These are phyloP conservation scores for Marchantia polymorpha DNA, from an alignment of 225 moss, liverwort and hornwort species.

Conservation along the genomic window DNA sequence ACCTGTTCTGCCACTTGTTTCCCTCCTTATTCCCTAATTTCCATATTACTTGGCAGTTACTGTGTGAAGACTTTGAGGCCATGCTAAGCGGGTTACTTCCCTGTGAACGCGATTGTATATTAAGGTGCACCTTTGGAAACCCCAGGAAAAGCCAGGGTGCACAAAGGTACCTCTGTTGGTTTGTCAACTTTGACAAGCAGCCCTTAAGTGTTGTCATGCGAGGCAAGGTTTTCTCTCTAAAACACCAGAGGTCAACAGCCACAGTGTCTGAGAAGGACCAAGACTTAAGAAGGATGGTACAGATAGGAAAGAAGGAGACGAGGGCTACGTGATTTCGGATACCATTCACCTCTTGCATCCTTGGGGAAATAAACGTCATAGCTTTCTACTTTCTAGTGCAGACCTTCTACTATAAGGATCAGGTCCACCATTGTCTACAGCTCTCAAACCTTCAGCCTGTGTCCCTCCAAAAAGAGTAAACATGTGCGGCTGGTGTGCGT, in stretches of 20 bases:
- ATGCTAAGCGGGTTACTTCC: neutral
- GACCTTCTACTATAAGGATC: neutral
- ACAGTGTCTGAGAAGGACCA: slow-evolving; percentile 13
- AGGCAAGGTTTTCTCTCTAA: neutral
- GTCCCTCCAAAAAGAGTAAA: slow-evolving; percentile 1
- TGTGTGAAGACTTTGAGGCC: slow-evolving; percentile 13
- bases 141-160: slow-evolving; percentile 8
- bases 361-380: slow-evolving; percentile 20
- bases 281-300: slow-evolving; percentile 3
- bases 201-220: neutral
- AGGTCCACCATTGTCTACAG: neutral
- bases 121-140: slow-evolving; percentile 11
- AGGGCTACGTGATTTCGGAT: slow-evolving; percentile 3
- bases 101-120: slow-evolving; percentile 16
- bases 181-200: slow-evolving; percentile 15
- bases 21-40: neutral
- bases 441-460: neutral
- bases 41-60: slow-evolving; percentile 1
- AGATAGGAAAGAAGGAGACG: slow-evolving; percentile 13
- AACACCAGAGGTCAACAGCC: slow-evolving; percentile 10
- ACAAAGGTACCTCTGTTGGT: slow-evolving; percentile 9
- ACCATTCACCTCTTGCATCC: slow-evolving; percentile 2
- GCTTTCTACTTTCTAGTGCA: slow-evolving; percentile 1
- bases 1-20: neutral
- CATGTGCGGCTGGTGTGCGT: neutral